phyloP scores from a whole-genome alignment of 2,329 filamentous ascomycete genomes.

The Cytospora chrysosperma region DNA sequence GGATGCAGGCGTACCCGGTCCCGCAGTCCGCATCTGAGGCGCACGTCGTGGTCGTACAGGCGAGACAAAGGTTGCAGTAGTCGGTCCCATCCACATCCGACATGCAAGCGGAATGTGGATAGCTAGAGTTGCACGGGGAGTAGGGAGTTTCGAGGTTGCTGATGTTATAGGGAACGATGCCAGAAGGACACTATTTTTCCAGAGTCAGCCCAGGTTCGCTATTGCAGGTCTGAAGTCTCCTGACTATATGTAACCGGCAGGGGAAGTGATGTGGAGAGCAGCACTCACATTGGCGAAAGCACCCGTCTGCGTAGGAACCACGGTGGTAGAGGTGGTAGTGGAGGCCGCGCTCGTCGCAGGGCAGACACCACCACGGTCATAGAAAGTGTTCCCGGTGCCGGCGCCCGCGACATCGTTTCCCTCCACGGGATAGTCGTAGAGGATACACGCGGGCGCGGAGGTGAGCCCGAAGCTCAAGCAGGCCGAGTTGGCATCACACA shows the following conservation, averaged over 20 bases:
- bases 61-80: conserved; percentile 22
- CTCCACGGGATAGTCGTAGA: conserved; percentile 22
- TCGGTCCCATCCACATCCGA: conserved; percentile 17
- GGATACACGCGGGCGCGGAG: conserved; percentile 14
- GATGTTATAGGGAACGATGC: conserved; percentile 21
- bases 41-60: conserved; percentile 13
- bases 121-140: conserved; percentile 20
- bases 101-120: conserved; percentile 16
- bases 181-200: conserved; percentile 16
- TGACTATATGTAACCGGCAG: no score
- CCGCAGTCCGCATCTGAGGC: conserved; percentile 18
- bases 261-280: not conserved
- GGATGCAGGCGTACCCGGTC: conserved; percentile 17
- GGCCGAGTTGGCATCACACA: conserved; percentile 16
- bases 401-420: conserved; percentile 17
- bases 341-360: conserved; percentile 16
- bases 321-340: not conserved
- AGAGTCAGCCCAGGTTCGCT: not conserved
- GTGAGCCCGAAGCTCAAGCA: conserved; percentile 22
- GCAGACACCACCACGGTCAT: conserved; percentile 20
- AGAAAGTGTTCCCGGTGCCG: conserved; percentile 20
- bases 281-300: conserved; percentile 19
- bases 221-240: not conserved
- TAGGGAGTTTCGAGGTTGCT: conserved; percentile 15
- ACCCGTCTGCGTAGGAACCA: conserved; percentile 21